Percentiles rank a stretch among this genome's conserved stretches.
These are phyloP conservation scores for Colletotrichum orchidophilum DNA, from an alignment of 2,329 filamentous ascomycete species.

Conservation along the genomic window DNA sequence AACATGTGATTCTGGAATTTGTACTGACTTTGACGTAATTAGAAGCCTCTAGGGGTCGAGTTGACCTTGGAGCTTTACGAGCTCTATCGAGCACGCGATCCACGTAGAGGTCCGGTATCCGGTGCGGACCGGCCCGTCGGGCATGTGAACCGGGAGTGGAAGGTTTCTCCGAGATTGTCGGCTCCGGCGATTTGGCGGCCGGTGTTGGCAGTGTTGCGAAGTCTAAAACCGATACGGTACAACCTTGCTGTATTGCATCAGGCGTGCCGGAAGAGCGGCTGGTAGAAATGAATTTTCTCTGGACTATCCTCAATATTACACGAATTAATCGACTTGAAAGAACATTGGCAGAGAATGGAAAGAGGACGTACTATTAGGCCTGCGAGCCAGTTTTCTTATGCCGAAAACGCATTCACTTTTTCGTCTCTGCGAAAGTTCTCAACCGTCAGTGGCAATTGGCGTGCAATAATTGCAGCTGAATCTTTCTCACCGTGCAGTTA, in stretches of 20 bases:
- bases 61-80: constrained; percentile 24
- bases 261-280: neutral
- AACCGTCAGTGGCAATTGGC: neutral
- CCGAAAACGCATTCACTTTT: constrained; percentile 39
- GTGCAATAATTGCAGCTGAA: too few species aligned
- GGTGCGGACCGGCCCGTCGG: neutral
- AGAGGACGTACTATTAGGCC: constrained; percentile 35
- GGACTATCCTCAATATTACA: constrained; percentile 5
- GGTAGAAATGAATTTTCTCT: constrained; percentile 23
- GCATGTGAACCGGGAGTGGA: neutral
- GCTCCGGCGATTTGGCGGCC: neutral
- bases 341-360: too few species aligned
- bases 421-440: constrained; percentile 15
- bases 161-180: neutral
- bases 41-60: constrained; percentile 18
- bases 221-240: constrained; percentile 18
- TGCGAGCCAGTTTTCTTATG: constrained; percentile 36
- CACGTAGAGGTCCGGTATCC: constrained; percentile 40
- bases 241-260: neutral
- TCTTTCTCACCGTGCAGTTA: constrained; percentile 39
- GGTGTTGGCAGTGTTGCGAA: constrained; percentile 7
- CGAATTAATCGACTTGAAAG: too few species aligned
- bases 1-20: neutral
- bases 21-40: constrained; percentile 38
- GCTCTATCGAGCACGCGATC: constrained; percentile 39